A percentile compares a stretch with the other conserved stretches of the same genome.
These are phyloP conservation scores for Babesia ovata DNA, from an alignment of 169 alveolate genomes.

Conservation along the genomic window DNA sequence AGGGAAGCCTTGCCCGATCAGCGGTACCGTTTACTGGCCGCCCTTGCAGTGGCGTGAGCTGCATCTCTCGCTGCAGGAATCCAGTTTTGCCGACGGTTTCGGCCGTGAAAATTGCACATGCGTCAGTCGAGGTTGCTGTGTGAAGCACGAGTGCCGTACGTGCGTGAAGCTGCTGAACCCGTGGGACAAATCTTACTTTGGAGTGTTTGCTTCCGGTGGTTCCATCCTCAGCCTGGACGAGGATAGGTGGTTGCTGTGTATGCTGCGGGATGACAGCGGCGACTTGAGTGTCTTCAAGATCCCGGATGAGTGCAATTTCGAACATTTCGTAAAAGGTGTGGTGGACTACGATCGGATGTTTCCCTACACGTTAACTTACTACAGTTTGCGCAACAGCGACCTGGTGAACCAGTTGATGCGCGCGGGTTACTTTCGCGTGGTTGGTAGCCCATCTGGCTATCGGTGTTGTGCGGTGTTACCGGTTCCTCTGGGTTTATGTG, in stretches of 20 bases:
- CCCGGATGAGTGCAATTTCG: conserved; percentile 17
- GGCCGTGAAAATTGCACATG: conserved; percentile 11
- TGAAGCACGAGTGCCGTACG: conserved; percentile 16
- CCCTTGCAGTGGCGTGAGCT: conserved; percentile 55
- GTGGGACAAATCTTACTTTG: conserved; percentile 48
- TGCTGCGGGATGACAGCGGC: conserved; percentile 38
- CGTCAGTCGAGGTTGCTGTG: conserved; percentile 3
- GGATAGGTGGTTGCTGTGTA: conserved; percentile 45
- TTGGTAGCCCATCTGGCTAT: conserved; percentile 3
- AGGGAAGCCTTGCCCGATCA: neutral
- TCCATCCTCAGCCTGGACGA: conserved; percentile 32
- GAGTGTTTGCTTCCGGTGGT: conserved; percentile 14
- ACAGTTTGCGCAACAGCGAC: conserved; percentile 29
- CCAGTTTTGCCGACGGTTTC: conserved; percentile 1
- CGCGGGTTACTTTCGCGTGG: conserved; percentile 34
- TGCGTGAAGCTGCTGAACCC: conserved; percentile 48
- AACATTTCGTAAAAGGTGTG: conserved; percentile 18
- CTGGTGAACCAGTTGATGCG: conserved; percentile 18
- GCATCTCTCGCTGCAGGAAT: conserved; percentile 14
- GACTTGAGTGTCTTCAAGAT: conserved; percentile 48
- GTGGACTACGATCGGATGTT: conserved; percentile 14
- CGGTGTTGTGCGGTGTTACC: conserved; percentile 4
- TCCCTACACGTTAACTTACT: conserved; percentile 51
- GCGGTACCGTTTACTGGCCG: conserved; percentile 44
- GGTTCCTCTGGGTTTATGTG: conserved; percentile 25